Percentiles rank a stretch among this genome's conserved stretches.
Conservation (phyloP, 768 basidiomycete genomes). For the Lanmaoa rubissima region DNA sequence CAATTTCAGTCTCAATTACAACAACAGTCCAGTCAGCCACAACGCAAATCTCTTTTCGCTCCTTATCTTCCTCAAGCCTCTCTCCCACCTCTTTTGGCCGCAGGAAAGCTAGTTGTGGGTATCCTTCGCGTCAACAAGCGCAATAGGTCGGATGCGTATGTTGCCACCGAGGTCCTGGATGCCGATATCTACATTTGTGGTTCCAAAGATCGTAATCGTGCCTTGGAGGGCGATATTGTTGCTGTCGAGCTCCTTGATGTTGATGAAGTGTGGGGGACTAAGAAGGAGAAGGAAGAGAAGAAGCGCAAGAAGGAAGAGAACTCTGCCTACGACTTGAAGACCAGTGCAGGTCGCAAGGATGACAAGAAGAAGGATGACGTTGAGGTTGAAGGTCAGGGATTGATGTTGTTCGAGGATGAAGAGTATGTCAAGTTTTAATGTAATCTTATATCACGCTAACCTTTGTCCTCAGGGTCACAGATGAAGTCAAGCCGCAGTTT, state of each 20-base stretch:
- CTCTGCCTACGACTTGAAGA: conserved; percentile 86
- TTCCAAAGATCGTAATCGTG: conserved; percentile 97
- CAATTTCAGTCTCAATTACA: conserved; percentile 96
- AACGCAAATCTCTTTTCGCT: conserved; percentile 97
- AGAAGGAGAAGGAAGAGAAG: conserved; percentile 99
- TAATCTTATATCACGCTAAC: conserved; percentile 5
- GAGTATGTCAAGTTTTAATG: conserved; percentile 53
- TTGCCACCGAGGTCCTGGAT: conserved; percentile 96
- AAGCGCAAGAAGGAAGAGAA: conserved; percentile 99
- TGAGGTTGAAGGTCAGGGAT: conserved; percentile 97
- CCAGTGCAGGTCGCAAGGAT: conserved; percentile 75
- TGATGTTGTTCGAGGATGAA: conserved; percentile 97
- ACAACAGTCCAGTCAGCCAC: conserved; percentile 87
- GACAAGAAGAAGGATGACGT: conserved; percentile 99
- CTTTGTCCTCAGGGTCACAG: conserved; percentile 69
- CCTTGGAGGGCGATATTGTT: conserved; percentile 97
- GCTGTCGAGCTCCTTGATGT: conserved; percentile 97
- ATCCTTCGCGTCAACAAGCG: conserved; percentile 97
- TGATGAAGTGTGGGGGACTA: conserved; percentile 96
- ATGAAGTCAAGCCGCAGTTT: conserved; percentile 97
- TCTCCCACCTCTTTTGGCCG: conserved; percentile 91
- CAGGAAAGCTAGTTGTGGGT: conserved; percentile 96
- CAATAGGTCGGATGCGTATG: conserved; percentile 97
- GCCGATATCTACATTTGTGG: conserved; percentile 99
- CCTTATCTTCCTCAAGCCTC: conserved; percentile 98